Conservation (phyloP, 257 asterid genomes). For the Solanum corneliomulleri region DNA sequence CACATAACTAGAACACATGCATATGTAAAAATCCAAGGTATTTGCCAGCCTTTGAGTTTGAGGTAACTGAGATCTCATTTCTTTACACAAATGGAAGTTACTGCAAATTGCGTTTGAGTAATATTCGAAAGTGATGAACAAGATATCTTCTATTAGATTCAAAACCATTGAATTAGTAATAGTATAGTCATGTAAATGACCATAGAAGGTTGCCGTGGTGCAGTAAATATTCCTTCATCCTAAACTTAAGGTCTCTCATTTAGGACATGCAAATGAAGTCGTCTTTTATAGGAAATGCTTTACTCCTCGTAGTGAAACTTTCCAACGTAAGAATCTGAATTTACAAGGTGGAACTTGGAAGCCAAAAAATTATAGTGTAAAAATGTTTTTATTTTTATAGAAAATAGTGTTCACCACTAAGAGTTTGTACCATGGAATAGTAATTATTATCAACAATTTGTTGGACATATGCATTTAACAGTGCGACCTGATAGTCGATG, state of each 20-base stretch:
- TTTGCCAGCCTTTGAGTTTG: too few relatives aligned
- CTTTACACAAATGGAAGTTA: too few relatives aligned
- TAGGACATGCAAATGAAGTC: too few relatives aligned
- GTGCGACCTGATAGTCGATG: neutral
- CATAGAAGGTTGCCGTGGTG: neutral
- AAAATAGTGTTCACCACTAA: neutral
- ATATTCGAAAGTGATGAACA: too few relatives aligned
- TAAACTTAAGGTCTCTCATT: neutral
- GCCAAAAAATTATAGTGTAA: neutral
- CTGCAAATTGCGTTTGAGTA: too few relatives aligned
- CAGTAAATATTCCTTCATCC: neutral
- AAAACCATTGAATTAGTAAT: too few relatives aligned
- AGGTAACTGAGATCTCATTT: too few relatives aligned
- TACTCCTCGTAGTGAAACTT: too few relatives aligned
- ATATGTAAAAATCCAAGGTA: too few relatives aligned
- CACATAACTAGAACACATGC: neutral
- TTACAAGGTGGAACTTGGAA: neutral
- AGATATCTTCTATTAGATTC: too few relatives aligned
- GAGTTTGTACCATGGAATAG: neutral
- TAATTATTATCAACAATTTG: neutral
- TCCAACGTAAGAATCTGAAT: neutral
- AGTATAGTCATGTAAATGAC: neutral
- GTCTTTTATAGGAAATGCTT: too few relatives aligned
- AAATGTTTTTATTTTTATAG: neutral
- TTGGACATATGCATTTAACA: neutral